A percentile compares a stretch with the other conserved stretches of the same genome.
Evolutionary conservation across 768 basidiomycete genomes (phyloP).

Genomic region (Pisolithus tinctorius): DNA sequence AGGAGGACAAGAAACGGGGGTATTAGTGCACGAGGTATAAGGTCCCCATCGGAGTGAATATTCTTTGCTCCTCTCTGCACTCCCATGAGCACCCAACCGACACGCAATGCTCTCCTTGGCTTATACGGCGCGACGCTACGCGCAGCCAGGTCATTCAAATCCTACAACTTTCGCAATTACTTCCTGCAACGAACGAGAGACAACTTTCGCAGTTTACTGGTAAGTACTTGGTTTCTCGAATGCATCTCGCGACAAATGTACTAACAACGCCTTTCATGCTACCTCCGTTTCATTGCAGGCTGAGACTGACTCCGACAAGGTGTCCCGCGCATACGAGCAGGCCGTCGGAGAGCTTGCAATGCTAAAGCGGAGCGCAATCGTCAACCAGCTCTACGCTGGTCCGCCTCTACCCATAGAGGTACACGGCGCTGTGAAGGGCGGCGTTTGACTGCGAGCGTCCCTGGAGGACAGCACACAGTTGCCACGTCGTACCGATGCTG

Average conservation of each 20-base stretch:
- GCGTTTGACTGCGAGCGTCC: too few species aligned
- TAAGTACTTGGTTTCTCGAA: constrained; percentile 19
- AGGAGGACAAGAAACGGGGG: too few species aligned
- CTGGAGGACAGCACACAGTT: too few species aligned
- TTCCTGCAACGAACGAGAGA: constrained; percentile 67
- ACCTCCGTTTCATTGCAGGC: constrained; percentile 30
- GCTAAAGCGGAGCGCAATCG: constrained; percentile 71
- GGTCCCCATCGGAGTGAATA: not conserved
- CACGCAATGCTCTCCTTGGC: constrained; percentile 54
- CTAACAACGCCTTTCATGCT: not conserved
- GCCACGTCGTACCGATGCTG: too few species aligned
- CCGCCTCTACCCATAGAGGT: constrained; percentile 83
- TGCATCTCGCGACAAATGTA: not conserved
- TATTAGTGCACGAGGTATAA: not conserved
- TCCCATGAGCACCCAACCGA: constrained; percentile 49
- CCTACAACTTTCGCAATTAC: constrained; percentile 93
- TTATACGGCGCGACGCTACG: constrained; percentile 73
- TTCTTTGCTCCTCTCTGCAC: not conserved
- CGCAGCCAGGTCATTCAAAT: constrained; percentile 77
- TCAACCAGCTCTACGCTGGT: constrained; percentile 88
- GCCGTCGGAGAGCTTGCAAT: constrained; percentile 73
- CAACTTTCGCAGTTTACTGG: constrained; percentile 68
- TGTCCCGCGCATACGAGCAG: constrained; percentile 60
- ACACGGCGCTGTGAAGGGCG: constrained; percentile 20
- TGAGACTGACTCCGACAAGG: constrained; percentile 51